Conservation (phyloP, 352 stramenopile genomes). For the Globisporangium cystogenes region DNA sequence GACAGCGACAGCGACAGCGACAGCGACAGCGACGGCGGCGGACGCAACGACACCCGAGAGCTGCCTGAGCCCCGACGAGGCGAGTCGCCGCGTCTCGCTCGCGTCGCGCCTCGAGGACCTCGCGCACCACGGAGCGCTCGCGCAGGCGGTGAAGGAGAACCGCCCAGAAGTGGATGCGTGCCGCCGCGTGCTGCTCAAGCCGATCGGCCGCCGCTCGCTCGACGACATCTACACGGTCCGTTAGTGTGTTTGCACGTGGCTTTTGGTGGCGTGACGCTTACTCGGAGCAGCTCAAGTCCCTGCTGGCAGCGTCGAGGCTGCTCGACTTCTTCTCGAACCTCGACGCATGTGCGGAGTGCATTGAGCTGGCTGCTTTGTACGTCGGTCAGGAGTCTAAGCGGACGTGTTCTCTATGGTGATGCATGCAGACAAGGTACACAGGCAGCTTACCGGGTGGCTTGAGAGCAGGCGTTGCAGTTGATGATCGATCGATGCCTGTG, state of each 20-base stretch:
- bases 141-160: slow-evolving; percentile 34
- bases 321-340: slow-evolving; percentile 80
- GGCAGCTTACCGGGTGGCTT: neutral
- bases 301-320: slow-evolving; percentile 65
- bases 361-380: neutral
- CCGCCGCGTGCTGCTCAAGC: slow-evolving; percentile 49
- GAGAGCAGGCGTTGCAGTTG: neutral
- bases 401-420: too few species aligned
- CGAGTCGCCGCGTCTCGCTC: slow-evolving; percentile 29
- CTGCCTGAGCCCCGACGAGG: neutral
- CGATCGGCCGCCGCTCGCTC: slow-evolving; percentile 43
- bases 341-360: slow-evolving; percentile 43
- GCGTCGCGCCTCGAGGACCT: slow-evolving; percentile 41
- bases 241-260: neutral
- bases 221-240: slow-evolving; percentile 69
- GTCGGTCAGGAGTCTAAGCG: neutral
- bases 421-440: slow-evolving; percentile 26
- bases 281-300: slow-evolving; percentile 57
- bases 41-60: neutral
- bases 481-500: neutral
- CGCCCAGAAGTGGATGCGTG: slow-evolving; percentile 43
- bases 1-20: neutral
- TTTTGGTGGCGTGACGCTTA: neutral
- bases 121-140: slow-evolving; percentile 32
- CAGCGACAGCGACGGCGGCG: neutral